Evolutionary conservation across 2,329 filamentous ascomycete genomes (phyloP).

Genomic region (Colletotrichum sp.): DNA sequence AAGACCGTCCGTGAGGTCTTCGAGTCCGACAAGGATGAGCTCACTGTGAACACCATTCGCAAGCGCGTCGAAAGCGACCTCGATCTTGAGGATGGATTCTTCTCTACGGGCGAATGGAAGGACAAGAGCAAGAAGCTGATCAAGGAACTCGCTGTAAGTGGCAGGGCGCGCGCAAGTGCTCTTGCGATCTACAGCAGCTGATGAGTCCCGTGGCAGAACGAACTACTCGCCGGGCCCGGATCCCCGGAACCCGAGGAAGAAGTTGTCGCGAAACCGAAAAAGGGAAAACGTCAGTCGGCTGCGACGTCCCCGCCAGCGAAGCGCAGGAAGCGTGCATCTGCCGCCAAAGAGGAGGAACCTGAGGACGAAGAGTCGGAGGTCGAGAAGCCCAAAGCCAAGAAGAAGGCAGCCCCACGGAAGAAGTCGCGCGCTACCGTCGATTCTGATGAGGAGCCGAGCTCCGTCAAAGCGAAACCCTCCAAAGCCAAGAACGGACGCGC

Average conservation of each 20-base stretch:
- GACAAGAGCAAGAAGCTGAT: conserved; percentile 63
- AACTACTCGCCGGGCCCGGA: background rate
- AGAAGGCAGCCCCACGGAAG: conserved; percentile 27
- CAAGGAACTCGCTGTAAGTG: conserved; percentile 57
- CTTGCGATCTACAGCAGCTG: background rate
- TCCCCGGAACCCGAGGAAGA: background rate
- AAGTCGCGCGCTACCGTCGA: conserved; percentile 30
- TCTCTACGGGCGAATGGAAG: conserved; percentile 59
- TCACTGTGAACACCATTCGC: conserved; percentile 64
- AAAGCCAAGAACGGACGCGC: conserved; percentile 17
- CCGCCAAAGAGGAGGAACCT: conserved; percentile 34
- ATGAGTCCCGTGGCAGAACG: background rate
- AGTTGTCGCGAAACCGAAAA: conserved; percentile 28
- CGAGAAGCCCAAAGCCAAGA: conserved; percentile 23
- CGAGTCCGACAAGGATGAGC: conserved; percentile 44
- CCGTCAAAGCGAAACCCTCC: conserved; percentile 24
- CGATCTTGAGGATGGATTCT: conserved; percentile 55
- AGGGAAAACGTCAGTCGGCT: conserved; percentile 37
- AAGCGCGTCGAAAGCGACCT: conserved; percentile 55
- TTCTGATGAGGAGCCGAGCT: conserved; percentile 33
- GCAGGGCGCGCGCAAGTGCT: background rate
- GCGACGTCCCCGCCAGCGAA: conserved; percentile 42
- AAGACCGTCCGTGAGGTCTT: conserved; percentile 53
- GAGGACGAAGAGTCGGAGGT: conserved; percentile 26
- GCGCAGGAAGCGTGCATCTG: conserved; percentile 41